Base-by-base conservation (phyloP, 1,284 basidiomycete genomes). In the Ustilago trichophora region DNA sequence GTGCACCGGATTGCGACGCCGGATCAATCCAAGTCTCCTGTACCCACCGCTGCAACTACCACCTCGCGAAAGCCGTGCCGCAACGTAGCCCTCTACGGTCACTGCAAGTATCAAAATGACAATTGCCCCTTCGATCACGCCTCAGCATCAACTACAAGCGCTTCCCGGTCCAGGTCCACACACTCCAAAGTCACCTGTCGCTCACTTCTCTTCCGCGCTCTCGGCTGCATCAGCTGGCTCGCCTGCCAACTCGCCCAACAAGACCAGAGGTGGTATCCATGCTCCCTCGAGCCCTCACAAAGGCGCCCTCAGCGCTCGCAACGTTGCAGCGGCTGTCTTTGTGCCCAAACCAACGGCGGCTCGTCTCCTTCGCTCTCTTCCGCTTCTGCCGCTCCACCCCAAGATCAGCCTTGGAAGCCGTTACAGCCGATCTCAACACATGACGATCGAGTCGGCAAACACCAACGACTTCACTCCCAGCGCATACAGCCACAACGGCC, bases 281-380 rank as follows among this genome's bases (percentile, higher is more conserved):
- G 43, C 35, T n/a, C 62, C 67, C 6, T 45, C 71, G 4, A 62
- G 66, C 34, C 65, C 71, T 12, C 47, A 57, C 42, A 71, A 66
- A 38, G 67, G 58, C 15, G 69, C 60, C 2, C 67, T 77, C 32
- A 71, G 70, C 40, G 72, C 66, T 24, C 62, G 72, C 21, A 71
- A 73, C 13, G 76, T 73, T 5, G 66, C 65, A 24, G 74, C 74
- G 10, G 69, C 74, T 24, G 76, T 76, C 18, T 77, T 77, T 36
- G 73, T 77, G 7, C 76, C 76, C 31, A 77, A 77, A 40, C 45
- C 33, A 49, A 58, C 24, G 58, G 60, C 3, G 37, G 62, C 36
- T 66, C 71, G 12, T 57, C 62, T 22, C 62, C 55, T 21, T 52
- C 64, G 15, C 35, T 54, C 25, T 52, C 60, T 1, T 48, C 56